Evolutionary conservation across 1,284 basidiomycete genomes (phyloP).

Genomic region (Trichosporon ovoides): DNA sequence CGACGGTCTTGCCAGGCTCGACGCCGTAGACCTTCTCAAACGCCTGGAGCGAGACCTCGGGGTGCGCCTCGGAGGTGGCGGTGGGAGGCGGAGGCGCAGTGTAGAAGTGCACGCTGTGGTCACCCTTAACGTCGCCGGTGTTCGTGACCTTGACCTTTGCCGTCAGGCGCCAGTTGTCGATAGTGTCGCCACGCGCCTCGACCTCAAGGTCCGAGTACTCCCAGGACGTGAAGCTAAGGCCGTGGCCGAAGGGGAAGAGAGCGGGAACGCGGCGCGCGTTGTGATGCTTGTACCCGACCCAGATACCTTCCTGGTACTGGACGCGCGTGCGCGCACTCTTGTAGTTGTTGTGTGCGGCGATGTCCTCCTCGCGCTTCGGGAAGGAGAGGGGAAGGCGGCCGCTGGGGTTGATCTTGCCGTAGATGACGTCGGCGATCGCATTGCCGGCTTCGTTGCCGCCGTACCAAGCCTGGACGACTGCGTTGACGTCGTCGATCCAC

Average conservation of each 20-base stretch:
- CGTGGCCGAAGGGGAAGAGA: slow-evolving; percentile 72
- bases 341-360: slow-evolving; percentile 66
- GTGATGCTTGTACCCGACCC: slow-evolving; percentile 68
- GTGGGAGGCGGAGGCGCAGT: slow-evolving; percentile 30
- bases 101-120: slow-evolving; percentile 44
- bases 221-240: slow-evolving; percentile 78
- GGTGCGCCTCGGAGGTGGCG: slow-evolving; percentile 34
- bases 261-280: slow-evolving; percentile 62
- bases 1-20: slow-evolving; percentile 26
- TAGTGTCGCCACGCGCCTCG: not conserved
- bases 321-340: slow-evolving; percentile 58
- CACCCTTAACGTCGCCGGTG: slow-evolving; percentile 41
- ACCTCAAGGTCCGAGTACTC: slow-evolving; percentile 40
- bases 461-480: slow-evolving; percentile 72
- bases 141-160: slow-evolving; percentile 43
- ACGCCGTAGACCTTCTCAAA: slow-evolving; percentile 43
- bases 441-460: slow-evolving; percentile 75
- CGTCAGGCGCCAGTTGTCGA: slow-evolving; percentile 13
- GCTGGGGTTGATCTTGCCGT: slow-evolving; percentile 69
- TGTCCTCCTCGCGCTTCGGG: slow-evolving; percentile 65
- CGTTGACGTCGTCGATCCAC: slow-evolving; percentile 62
- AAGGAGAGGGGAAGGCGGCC: slow-evolving; percentile 72
- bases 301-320: slow-evolving; percentile 50
- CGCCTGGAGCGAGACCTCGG: slow-evolving; percentile 36
- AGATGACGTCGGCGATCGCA: slow-evolving; percentile 70